Base-by-base conservation (phyloP, 495 filamentous ascomycete species). In the Oidiodendron maius region DNA sequence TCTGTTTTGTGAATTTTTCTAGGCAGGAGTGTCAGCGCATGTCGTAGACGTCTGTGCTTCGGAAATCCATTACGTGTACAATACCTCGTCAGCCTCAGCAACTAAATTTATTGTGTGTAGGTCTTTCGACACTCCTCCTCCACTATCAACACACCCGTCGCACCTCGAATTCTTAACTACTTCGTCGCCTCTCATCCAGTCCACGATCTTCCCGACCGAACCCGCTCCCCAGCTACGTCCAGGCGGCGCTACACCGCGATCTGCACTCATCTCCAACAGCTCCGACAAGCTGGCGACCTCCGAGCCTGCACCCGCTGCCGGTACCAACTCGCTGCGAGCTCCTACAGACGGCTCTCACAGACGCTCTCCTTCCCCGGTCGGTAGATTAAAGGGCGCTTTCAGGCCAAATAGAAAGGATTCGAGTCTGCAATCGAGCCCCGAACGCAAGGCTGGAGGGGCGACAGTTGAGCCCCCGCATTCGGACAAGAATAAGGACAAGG, bases 111-210 rank as follows among this genome's bases (percentile, higher is more conserved):
- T 43, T 35, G 36, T 23, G 28, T 23, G 44, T 42, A 53, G 51
- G 43, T 36, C 40, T 18, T 52, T 24, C 58, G 81, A 77, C 44
- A 68, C 72, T 40, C 82, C 77, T 48, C 85, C 79, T 55, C 69
- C 66, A 49, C 75, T 86, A 46, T 81, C 83, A 35, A 73, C 81
- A 23, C 84, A 83, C 64, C 75, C 83, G 30, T 91, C 87, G 22
- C 88, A 93, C 61, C 72, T 82, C 53, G 87, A 83, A 47, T 85
- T 87, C 64, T 72, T 91, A 45, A 91, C 89, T 23, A 80, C 85
- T 11, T 91, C 87, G 13, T 91, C 89, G 21, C 89, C 88, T 23
- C 66, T 90, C 44, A 78, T 93, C 26, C 81, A 83, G 54, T 64
- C 68, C 12, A 60, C 63, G 11, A 76, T 44, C 15, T 32, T 57